phyloP scores from a whole-genome alignment of 768 basidiomycete genomes.

The Boletus barrowsii region DNA sequence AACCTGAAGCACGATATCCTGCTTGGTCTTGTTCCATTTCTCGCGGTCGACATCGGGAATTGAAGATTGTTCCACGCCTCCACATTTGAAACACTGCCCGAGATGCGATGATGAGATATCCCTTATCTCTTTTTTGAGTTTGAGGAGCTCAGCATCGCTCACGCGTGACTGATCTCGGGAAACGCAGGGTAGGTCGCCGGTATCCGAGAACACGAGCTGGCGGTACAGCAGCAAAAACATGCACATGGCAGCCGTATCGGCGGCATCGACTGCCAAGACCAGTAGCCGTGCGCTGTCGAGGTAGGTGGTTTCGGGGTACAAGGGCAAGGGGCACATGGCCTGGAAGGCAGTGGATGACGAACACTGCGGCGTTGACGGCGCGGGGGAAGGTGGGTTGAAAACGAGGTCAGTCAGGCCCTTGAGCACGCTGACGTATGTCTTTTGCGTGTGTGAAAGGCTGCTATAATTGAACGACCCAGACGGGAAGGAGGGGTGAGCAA shows the following conservation, averaged over 20 bases:
- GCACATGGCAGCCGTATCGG: slow-evolving; percentile 71
- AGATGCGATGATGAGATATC: slow-evolving; percentile 58
- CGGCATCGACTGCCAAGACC: slow-evolving; percentile 65
- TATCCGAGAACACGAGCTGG: slow-evolving; percentile 59
- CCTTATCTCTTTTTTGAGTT: slow-evolving; percentile 72
- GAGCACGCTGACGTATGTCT: slow-evolving; percentile 52
- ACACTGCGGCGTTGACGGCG: slow-evolving; percentile 33
- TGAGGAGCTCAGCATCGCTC: slow-evolving; percentile 51
- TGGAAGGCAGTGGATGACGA: slow-evolving; percentile 32
- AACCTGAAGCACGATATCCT: slow-evolving; percentile 72
- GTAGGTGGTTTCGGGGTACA: slow-evolving; percentile 75
- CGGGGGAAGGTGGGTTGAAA: slow-evolving; percentile 49
- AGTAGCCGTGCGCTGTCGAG: slow-evolving; percentile 72
- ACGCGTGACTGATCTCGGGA: slow-evolving; percentile 37
- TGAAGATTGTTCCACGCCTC: slow-evolving; percentile 22
- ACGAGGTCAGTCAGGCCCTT: slow-evolving; percentile 64
- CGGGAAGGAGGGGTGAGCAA: slow-evolving; percentile 44
- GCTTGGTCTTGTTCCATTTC: slow-evolving; percentile 53
- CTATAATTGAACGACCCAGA: slow-evolving; percentile 42
- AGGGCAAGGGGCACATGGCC: slow-evolving; percentile 35
- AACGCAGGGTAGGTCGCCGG: slow-evolving; percentile 29
- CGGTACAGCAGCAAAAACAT: slow-evolving; percentile 81
- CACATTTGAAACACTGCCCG: slow-evolving; percentile 53
- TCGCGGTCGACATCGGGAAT: slow-evolving; percentile 40
- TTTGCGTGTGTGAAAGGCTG: slow-evolving; percentile 40